phyloP scores from a whole-genome alignment of 495 filamentous ascomycete genomes.

The Penicillium bialowiezense region DNA sequence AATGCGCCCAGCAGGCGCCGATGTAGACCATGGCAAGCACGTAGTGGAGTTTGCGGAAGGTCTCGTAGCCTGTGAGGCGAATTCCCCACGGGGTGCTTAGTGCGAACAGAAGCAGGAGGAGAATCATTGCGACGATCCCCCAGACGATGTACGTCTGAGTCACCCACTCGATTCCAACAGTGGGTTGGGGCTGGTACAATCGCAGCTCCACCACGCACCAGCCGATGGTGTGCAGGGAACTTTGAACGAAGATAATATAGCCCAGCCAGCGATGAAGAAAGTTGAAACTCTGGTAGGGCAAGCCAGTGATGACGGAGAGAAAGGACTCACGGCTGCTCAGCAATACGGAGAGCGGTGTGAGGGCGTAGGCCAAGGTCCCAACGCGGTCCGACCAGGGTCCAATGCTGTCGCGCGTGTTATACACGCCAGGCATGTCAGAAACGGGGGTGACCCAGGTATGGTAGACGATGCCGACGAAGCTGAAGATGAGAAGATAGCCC shows the following conservation, averaged over 20 bases:
- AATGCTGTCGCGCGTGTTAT: constrained; percentile 56
- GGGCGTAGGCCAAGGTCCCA: constrained; percentile 62
- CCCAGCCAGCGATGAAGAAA: constrained; percentile 68
- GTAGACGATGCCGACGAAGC: constrained; percentile 60
- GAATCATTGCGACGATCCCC: constrained; percentile 61
- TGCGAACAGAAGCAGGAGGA: constrained; percentile 54
- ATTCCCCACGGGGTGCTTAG: constrained; percentile 54
- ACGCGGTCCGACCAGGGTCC: constrained; percentile 62
- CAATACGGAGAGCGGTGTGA: constrained; percentile 60
- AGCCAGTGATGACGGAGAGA: constrained; percentile 57
- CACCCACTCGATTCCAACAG: constrained; percentile 48
- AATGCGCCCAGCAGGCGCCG: constrained; percentile 67
- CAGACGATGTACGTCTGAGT: constrained; percentile 58
- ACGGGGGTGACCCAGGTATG: constrained; percentile 59
- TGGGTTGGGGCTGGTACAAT: constrained; percentile 65
- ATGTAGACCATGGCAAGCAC: constrained; percentile 63
- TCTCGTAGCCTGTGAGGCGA: constrained; percentile 61
- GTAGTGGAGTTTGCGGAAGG: constrained; percentile 64
- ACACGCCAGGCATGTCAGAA: constrained; percentile 38
- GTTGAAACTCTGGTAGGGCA: constrained; percentile 67
- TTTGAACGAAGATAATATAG: constrained; percentile 60
- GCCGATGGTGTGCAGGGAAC: constrained; percentile 60
- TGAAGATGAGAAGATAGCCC: constrained; percentile 58
- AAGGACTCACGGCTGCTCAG: constrained; percentile 59
- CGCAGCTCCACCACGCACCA: constrained; percentile 60